phyloP scores from a whole-genome alignment of 139 green algal genomes.

The Volvox reticuliferus region DNA sequence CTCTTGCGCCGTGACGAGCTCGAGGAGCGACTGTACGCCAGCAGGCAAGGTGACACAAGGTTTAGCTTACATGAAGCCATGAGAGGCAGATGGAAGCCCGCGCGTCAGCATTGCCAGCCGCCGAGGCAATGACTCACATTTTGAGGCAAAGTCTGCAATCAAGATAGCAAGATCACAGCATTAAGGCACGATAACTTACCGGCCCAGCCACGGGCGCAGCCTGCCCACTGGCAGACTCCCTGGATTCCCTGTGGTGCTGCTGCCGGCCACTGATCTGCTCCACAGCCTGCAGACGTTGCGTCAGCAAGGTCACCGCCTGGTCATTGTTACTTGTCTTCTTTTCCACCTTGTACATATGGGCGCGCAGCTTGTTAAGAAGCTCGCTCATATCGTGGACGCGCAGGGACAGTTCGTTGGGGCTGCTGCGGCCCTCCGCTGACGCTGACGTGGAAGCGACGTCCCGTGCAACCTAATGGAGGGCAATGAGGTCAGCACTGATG shows the following conservation, averaged over 20 bases:
- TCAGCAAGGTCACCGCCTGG: neutral
- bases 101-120: no score
- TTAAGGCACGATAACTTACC: neutral
- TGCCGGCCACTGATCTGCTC: neutral
- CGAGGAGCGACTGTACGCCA: neutral
- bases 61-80: no score
- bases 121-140: no score
- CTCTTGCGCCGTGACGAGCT: neutral
- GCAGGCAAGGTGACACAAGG: no score
- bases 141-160: no score
- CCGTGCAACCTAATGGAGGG: neutral
- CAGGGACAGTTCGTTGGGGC: slow-evolving; percentile 53
- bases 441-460: neutral
- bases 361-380: slow-evolving; percentile 56
- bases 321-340: slow-evolving; percentile 42
- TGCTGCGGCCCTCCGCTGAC: neutral
- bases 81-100: no score
- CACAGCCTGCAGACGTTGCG: slow-evolving; percentile 3
- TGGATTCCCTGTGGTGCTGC: neutral
- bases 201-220: no score
- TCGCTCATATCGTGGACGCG: slow-evolving; percentile 50
- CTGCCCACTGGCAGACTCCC: neutral
- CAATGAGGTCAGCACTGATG: no score
- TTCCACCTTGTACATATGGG: slow-evolving; percentile 59
- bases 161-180: no score